These are phyloP conservation scores for Oldenlandia corymbosa DNA, from an alignment of 257 asterid species.

Conservation along the genomic window DNA sequence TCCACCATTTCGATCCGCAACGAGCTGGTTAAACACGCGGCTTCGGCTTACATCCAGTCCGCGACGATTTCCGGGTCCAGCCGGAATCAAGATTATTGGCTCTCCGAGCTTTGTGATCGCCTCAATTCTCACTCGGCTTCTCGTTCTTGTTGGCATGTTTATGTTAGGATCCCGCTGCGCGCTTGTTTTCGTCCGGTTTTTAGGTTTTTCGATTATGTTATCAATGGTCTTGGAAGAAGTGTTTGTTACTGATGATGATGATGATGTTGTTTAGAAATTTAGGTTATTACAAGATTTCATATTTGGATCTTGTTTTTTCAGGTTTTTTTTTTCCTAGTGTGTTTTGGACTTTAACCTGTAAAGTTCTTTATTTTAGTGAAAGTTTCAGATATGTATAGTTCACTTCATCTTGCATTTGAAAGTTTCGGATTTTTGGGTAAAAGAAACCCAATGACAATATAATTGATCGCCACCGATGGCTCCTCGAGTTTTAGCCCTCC, in stretches of 20 bases:
- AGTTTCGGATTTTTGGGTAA: no score
- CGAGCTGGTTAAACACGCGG: conserved; percentile 62
- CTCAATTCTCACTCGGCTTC: conserved; percentile 19
- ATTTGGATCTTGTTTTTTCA: no score
- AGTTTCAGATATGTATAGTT: no score
- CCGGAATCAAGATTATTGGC: conserved; percentile 26
- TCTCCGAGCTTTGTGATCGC: conserved; percentile 21
- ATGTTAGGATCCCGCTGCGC: conserved; percentile 16
- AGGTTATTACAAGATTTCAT: no score
- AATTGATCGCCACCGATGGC: no score
- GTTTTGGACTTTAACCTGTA: no score
- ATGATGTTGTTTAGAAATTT: no score
- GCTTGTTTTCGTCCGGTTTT: conserved; percentile 25
- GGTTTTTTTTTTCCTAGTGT: no score
- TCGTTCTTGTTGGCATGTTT: conserved; percentile 25
- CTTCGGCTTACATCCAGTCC: conserved; percentile 61
- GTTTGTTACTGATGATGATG: conserved; percentile 1
- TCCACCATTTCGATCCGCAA: conserved; percentile 42
- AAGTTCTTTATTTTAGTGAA: no score
- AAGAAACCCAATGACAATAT: no score
- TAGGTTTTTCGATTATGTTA: conserved; percentile 20
- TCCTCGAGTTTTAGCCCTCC: no score
- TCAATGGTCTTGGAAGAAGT: conserved; percentile 27
- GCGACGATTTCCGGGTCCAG: conserved; percentile 28
- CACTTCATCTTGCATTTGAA: no score